phyloP scores from a whole-genome alignment of 345 rosid genomes.

The rapeseed (Brassica napus) region Da-Ae NC_063448.1:10525001-10525500 shows the following conservation, averaged over 20 bases:
- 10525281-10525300: conserved; percentile 41
- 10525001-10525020: conserved; percentile 90
- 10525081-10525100: conserved; percentile 63
- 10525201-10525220: neutral
- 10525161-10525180: conserved; percentile 79
- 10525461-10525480: conserved; percentile 66
- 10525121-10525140: conserved; percentile 87
- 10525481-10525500: neutral
- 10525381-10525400: conserved; percentile 44
- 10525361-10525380: conserved; percentile 58
- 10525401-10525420: conserved; percentile 46
- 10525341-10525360: conserved; percentile 60
- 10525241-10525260: neutral
- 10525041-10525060: conserved; percentile 67
- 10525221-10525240: neutral
- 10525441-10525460: conserved; percentile 70
- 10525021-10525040: conserved; percentile 87
- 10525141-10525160: conserved; percentile 88
- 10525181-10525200: neutral
- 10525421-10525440: conserved; percentile 69
- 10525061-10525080: conserved; percentile 63
- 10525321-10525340: conserved; percentile 95
- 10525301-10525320: conserved; percentile 88
- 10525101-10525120: conserved; percentile 86
- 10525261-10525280: neutral